These are phyloP conservation scores for Cercospora sp. DNA, from an alignment of 2,329 filamentous ascomycete species.

Conservation along the genomic window DNA sequence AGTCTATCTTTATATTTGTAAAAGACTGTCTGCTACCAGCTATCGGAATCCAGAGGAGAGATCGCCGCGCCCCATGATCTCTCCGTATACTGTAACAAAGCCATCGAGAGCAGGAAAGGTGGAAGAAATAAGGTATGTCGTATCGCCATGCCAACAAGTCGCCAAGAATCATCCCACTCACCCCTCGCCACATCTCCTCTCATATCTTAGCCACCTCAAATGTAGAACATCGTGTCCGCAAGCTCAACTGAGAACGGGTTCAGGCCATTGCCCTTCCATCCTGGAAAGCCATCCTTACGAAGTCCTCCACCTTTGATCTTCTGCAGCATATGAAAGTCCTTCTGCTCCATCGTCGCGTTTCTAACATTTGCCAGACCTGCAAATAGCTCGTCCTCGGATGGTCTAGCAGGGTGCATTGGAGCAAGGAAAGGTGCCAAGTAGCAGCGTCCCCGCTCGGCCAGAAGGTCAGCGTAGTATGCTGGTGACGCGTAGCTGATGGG, in stretches of 20 bases:
- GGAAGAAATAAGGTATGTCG: not conserved
- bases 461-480: conserved; percentile 44
- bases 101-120: no score
- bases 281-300: not conserved
- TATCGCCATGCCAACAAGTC: not conserved
- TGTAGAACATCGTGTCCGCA: conserved; percentile 36
- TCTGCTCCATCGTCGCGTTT: conserved; percentile 1
- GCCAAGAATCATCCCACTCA: not conserved
- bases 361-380: not conserved
- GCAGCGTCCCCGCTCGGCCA: conserved; percentile 41
- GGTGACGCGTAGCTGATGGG: conserved; percentile 42
- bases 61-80: not conserved
- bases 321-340: not conserved
- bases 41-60: not conserved
- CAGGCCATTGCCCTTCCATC: not conserved
- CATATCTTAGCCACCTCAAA: conserved; percentile 8
- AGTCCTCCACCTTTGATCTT: not conserved
- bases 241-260: conserved; percentile 35
- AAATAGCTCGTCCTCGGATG: not conserved
- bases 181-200: not conserved
- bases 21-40: not conserved
- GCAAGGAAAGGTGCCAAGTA: conserved; percentile 32
- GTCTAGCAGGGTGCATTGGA: not conserved
- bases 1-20: not conserved
- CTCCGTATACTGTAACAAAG: no score